Evolutionary conservation across 1,139 yeast species (phyloP).

Genomic region (Kluyveromyces sp.): DNA sequence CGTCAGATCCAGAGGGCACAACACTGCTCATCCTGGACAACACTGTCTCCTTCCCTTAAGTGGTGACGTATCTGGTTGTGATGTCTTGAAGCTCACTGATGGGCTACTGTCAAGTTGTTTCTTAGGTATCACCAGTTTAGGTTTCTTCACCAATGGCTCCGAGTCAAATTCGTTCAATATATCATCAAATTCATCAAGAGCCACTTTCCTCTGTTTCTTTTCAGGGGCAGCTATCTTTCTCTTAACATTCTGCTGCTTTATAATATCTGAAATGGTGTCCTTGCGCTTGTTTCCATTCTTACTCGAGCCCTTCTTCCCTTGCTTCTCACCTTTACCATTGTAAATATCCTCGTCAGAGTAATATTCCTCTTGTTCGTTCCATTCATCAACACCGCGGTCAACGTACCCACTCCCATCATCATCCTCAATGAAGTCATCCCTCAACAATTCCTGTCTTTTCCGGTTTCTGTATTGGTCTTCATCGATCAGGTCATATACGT

Average conservation of each 20-base stretch:
- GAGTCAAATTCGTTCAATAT: constrained; percentile 39
- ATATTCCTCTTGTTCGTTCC: constrained; percentile 39
- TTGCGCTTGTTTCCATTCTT: constrained; percentile 19
- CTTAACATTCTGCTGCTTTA: constrained; percentile 22
- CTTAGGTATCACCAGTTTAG: constrained; percentile 1
- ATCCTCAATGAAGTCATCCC: constrained; percentile 90
- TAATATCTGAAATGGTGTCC: constrained; percentile 19
- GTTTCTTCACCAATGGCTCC: constrained; percentile 8
- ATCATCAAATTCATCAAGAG: constrained; percentile 38
- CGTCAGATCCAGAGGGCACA: neutral
- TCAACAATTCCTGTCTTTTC: constrained; percentile 70
- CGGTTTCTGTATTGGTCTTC: constrained; percentile 70
- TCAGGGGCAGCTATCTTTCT: constrained; percentile 14
- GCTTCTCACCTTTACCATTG: constrained; percentile 19
- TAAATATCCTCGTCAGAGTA: constrained; percentile 20
- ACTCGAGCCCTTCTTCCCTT: constrained; percentile 35
- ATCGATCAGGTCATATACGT: constrained; percentile 76
- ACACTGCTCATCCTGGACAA: too few species aligned
- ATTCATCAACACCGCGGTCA: constrained; percentile 85
- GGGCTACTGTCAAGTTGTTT: constrained; percentile 3
- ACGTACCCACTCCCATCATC: constrained; percentile 81
- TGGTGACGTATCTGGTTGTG: constrained; percentile 18
- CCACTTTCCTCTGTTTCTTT: constrained; percentile 28
- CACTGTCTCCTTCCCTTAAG: constrained; percentile 6
- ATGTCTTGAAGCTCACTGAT: neutral